Percentiles rank a stretch among this genome's conserved stretches.
phyloP scores from a whole-genome alignment of 164 flowering plant genomes.

The Tetracentron sinense region DNA sequence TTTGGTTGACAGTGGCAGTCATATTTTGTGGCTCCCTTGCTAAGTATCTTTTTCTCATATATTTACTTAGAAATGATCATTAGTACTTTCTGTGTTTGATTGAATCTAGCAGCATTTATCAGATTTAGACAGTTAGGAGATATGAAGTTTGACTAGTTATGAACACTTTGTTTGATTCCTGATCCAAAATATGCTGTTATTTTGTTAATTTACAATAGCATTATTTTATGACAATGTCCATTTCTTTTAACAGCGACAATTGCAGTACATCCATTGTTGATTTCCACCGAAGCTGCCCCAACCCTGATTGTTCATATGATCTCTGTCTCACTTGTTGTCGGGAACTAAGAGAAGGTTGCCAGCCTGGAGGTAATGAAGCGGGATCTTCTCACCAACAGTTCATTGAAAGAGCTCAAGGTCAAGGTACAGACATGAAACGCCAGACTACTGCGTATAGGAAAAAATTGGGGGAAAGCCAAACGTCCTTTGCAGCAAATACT shows the following conservation, averaged over 20 bases:
- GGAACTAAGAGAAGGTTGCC: slow-evolving; percentile 53
- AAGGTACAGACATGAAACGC: slow-evolving; percentile 16
- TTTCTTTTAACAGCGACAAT: slow-evolving; percentile 48
- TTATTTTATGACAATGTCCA: slow-evolving; percentile 7
- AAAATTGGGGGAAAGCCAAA: slow-evolving; percentile 28
- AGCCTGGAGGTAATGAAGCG: slow-evolving; percentile 36
- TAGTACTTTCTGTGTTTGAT: too few species aligned
- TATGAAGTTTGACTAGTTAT: too few species aligned
- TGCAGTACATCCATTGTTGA: slow-evolving; percentile 73
- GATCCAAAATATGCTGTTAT: too few species aligned
- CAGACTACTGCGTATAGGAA: slow-evolving; percentile 3
- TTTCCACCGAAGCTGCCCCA: slow-evolving; percentile 72
- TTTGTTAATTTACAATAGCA: neutral
- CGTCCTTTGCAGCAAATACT: slow-evolving; percentile 4
- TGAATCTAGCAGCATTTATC: too few species aligned
- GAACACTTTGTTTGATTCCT: too few species aligned
- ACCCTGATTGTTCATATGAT: slow-evolving; percentile 65
- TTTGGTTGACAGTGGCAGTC: too few species aligned
- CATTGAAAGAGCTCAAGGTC: slow-evolving; percentile 18
- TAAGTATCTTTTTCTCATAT: too few species aligned
- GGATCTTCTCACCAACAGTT: slow-evolving; percentile 22
- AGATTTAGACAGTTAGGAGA: too few species aligned
- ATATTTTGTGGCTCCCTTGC: too few species aligned
- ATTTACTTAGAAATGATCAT: too few species aligned
- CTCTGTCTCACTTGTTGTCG: slow-evolving; percentile 69